Evolutionary conservation across 2,329 filamentous ascomycete species (phyloP).

Genomic region (Podosphaera aphanis): DNA sequence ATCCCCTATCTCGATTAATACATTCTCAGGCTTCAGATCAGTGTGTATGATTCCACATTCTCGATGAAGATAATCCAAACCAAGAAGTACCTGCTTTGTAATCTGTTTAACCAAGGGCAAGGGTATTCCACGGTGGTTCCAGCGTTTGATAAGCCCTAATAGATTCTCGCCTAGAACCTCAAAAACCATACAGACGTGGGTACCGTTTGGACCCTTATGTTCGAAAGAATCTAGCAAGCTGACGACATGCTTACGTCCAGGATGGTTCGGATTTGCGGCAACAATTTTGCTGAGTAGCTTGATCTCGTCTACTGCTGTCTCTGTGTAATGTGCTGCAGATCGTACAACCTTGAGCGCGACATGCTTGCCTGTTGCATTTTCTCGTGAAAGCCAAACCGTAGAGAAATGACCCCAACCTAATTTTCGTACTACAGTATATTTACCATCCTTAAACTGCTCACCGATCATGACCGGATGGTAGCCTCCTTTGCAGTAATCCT

Average conservation of each 20-base stretch:
- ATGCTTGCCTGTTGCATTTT: conserved; percentile 76
- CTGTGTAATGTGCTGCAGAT: conserved; percentile 93
- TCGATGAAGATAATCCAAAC: conserved; percentile 85
- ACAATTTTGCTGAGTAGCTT: conserved; percentile 95
- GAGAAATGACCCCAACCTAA: conserved; percentile 97
- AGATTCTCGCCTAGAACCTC: conserved; percentile 92
- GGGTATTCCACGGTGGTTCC: conserved; percentile 93
- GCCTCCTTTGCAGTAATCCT: conserved; percentile 97
- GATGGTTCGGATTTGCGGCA: conserved; percentile 80
- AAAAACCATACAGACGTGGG: conserved; percentile 98
- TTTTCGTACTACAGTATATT: conserved; percentile 90
- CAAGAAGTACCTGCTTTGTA: conserved; percentile 88
- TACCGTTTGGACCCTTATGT: conserved; percentile 87
- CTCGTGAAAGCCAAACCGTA: conserved; percentile 69
- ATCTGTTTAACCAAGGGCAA: conserved; percentile 96
- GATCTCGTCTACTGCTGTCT: conserved; percentile 97
- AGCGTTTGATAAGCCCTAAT: conserved; percentile 85
- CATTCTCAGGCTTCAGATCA: conserved; percentile 91
- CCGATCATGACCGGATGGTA: conserved; percentile 90
- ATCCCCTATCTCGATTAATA: conserved; percentile 94
- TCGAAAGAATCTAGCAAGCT: conserved; percentile 92
- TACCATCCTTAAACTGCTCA: conserved; percentile 92
- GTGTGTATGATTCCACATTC: conserved; percentile 99
- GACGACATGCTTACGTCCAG: conserved; percentile 84
- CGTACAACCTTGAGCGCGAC: conserved; percentile 95